Conservation (phyloP, 495 filamentous ascomycete genomes). For the Tuber borchii region DNA sequence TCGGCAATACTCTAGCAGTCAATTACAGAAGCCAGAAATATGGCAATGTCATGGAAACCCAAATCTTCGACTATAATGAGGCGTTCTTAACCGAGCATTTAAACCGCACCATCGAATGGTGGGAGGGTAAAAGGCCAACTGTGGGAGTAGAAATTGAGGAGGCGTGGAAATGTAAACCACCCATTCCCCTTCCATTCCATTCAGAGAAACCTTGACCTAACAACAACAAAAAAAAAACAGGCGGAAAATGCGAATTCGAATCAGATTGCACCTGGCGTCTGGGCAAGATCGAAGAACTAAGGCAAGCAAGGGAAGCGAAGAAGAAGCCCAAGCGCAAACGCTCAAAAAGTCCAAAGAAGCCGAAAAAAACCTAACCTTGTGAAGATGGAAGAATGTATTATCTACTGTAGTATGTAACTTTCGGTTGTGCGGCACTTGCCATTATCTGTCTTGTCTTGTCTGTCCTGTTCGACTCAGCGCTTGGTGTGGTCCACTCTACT, state of each 20-base stretch:
- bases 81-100: conserved; percentile 58
- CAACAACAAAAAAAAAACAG: conserved; percentile 9
- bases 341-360: background rate
- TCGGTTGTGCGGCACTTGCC: background rate
- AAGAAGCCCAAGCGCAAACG: conserved; percentile 56
- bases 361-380: background rate
- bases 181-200: conserved; percentile 35
- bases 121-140: conserved; percentile 69
- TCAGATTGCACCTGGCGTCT: conserved; percentile 52
- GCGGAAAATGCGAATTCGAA: conserved; percentile 51
- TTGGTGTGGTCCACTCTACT: background rate
- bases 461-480: background rate
- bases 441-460: background rate
- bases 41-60: conserved; percentile 57
- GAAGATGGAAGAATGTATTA: background rate
- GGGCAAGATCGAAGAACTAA: conserved; percentile 58
- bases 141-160: conserved; percentile 82
- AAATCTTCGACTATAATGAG: conserved; percentile 64
- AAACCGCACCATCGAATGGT: conserved; percentile 68
- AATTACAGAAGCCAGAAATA: conserved; percentile 53
- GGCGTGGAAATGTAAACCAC: conserved; percentile 70
- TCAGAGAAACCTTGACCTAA: conserved; percentile 29
- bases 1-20: conserved; percentile 57
- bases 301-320: conserved; percentile 61
- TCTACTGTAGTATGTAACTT: background rate